Base-by-base conservation (phyloP, 1,284 basidiomycete species). In the Ustilago sp. region DNA sequence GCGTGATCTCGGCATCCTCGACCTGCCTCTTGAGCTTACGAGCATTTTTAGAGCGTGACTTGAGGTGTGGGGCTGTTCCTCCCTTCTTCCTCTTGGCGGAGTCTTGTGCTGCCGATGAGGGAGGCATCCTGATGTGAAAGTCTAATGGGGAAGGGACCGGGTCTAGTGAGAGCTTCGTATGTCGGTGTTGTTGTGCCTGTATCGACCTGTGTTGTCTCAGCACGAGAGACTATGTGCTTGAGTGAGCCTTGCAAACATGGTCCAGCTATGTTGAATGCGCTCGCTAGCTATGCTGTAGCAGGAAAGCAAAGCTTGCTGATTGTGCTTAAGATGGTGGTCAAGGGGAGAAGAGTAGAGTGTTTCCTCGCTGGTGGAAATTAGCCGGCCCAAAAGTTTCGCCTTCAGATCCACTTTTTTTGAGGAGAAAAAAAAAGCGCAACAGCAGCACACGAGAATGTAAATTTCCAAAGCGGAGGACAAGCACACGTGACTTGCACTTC, bases 1-100 rank as follows among this genome's bases (percentile, higher is more conserved):
- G 71, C 4, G 60, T 53, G 28, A 85, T 74, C 61, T 85, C 83
- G 35, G 72, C 74, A 59, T 82, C 67, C 45, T 84, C 78, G 31
- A 50, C 52, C 55, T 68, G 59, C 41, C 80, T 73, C 72, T 85
- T 85, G 59, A 80, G 63, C 58, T 70, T 66, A 13, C 81, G 63
- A n/a, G 77, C 80, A 53, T 73, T 72, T 41, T 62, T 61, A 43
- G 80, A 80, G 31, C 80, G 73, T 7, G 81, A 81, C 48, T 64
- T 68, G 65, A 71, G 68, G 34, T 74, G 66, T 38, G 66, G 64
- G 13, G 76, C 64, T 17, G 63, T 36, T 3, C 65, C 69, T 7
- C 65, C 64, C 64, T 69, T 68, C 61, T 70, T 73, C 34, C 74
- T 66, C 63, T 80, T 77, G 4, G 63, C 57, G 4, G 74, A 73